A percentile compares a stretch with the other conserved stretches of the same genome.
Evolutionary conservation across 352 stramenopile species (phyloP).

Genomic region (Elongisporangium undulatum): DNA sequence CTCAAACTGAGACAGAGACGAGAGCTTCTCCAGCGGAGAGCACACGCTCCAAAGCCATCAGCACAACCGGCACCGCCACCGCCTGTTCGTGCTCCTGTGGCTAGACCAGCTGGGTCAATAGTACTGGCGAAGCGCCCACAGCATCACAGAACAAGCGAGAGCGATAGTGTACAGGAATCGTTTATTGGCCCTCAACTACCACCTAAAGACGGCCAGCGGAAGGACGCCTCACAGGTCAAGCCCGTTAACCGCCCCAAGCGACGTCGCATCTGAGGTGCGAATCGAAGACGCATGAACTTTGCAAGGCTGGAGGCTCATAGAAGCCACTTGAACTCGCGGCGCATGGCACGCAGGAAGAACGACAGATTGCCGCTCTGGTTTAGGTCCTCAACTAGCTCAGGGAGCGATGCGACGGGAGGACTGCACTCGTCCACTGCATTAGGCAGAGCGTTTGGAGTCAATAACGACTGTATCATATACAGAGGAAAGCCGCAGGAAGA

Average conservation of each 20-base stretch:
- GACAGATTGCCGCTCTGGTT: slow-evolving; percentile 68
- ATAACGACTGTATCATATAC: not conserved
- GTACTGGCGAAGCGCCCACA: not conserved
- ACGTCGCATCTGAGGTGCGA: slow-evolving; percentile 31
- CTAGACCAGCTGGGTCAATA: slow-evolving; percentile 11
- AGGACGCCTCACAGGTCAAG: not conserved
- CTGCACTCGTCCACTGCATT: slow-evolving; percentile 59
- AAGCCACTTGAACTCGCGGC: slow-evolving; percentile 70
- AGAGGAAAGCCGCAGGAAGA: not conserved
- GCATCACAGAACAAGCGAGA: not conserved
- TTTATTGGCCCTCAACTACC: slow-evolving; percentile 50
- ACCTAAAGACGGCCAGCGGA: slow-evolving; percentile 2
- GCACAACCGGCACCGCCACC: not conserved
- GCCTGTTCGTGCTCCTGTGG: slow-evolving; percentile 12
- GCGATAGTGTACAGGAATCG: slow-evolving; percentile 5
- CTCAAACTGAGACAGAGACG: slow-evolving; percentile 54
- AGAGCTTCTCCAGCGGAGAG: slow-evolving; percentile 28
- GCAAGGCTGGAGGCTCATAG: slow-evolving; percentile 10
- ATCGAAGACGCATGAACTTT: slow-evolving; percentile 11
- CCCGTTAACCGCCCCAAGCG: slow-evolving; percentile 16
- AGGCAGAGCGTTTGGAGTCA: not conserved
- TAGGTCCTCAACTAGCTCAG: slow-evolving; percentile 49
- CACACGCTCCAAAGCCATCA: not conserved
- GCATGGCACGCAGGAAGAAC: slow-evolving; percentile 75
- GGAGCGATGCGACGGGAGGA: slow-evolving; percentile 37